Base-by-base conservation (phyloP, 2,329 filamentous ascomycete species). In the Pezicula radicicola region DNA sequence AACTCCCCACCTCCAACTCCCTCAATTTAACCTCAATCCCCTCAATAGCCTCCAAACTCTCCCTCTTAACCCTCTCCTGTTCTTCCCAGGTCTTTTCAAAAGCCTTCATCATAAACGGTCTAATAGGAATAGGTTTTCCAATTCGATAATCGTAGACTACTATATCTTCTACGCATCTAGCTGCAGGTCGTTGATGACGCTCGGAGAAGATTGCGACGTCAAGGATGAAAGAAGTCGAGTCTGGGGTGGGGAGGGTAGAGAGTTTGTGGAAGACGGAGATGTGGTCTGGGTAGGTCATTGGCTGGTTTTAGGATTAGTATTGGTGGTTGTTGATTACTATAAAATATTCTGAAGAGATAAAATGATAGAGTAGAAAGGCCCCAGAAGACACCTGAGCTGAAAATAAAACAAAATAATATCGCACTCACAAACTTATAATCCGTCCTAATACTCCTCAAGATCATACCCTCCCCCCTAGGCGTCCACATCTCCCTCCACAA, bases 181-280 rank as follows among this genome's bases (percentile, higher is more conserved):
- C 91, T 8, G 89, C 88, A 13, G 83, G 75, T 18, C 91, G 78
- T 62, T 85, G 84, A 62, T 89, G 84, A 37, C 76, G 74, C 67
- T 96, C 89, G 1, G 90, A 95, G 15, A 96, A 66, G 46, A 96
- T 76, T n/a, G 83, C 66, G 46, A 77, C 80, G 59, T 84, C 78
- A 51, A 85, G 66, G 49, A 80, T 68, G 56, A 93, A 80, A 18
- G 80, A 78, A 53, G 79, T 77, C 41, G 66, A 66, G 46, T 70
- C 67, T 3, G 57, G 47, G 0, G 52, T 16, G 3, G 84, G 86
- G 52, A 54, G 46, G 12, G 48, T 21, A 3, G 77, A 72, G 12
- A 96, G 79, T 66, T 87, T 92, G 71, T 96, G 91, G 62, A 93
- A 87, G 18, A 94, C 89, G 0, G 88, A 91, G 55, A 96, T 83